Evolutionary conservation across 176 grass and related monocot species (phyloP).

Genomic region (Zoysia pacifica): DNA sequence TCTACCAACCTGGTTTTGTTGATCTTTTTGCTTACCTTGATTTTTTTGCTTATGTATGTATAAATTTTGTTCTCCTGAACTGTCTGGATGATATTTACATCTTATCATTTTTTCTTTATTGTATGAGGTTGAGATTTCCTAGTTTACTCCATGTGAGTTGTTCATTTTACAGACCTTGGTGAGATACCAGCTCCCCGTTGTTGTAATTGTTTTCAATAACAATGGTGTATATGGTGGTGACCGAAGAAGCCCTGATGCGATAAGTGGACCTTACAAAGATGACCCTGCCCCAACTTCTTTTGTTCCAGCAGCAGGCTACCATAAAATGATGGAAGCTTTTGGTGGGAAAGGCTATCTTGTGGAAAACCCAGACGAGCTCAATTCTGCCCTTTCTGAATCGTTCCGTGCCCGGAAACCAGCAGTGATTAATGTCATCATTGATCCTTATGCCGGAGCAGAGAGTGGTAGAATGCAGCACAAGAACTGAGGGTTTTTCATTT

Average conservation of each 20-base stretch:
- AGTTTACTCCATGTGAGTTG: background rate
- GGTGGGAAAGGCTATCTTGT: conserved; percentile 81
- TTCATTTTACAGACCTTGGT: conserved; percentile 69
- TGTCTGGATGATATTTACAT: background rate
- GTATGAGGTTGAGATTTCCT: background rate
- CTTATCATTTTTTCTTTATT: background rate
- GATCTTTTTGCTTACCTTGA: background rate
- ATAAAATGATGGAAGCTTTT: conserved; percentile 88
- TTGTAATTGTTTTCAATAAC: conserved; percentile 93
- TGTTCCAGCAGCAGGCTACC: conserved; percentile 71
- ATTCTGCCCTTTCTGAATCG: conserved; percentile 68
- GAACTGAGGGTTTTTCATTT: conserved; percentile 55
- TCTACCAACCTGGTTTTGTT: background rate
- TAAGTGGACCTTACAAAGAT: conserved; percentile 81
- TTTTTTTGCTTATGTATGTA: background rate
- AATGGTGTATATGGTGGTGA: conserved; percentile 94
- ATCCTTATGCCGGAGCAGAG: conserved; percentile 84
- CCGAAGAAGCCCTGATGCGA: conserved; percentile 73
- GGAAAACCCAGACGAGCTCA: conserved; percentile 69
- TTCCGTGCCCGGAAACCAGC: conserved; percentile 68
- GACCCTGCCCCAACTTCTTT: conserved; percentile 96
- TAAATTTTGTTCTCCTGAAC: background rate
- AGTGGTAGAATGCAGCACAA: conserved; percentile 97
- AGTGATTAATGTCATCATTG: conserved; percentile 78
- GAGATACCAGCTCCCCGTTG: conserved; percentile 77